Percentiles rank a stretch among this genome's conserved stretches.
Evolutionary conservation across 495 filamentous ascomycete genomes (phyloP).

Genomic region (Lepidopterella palustris): DNA sequence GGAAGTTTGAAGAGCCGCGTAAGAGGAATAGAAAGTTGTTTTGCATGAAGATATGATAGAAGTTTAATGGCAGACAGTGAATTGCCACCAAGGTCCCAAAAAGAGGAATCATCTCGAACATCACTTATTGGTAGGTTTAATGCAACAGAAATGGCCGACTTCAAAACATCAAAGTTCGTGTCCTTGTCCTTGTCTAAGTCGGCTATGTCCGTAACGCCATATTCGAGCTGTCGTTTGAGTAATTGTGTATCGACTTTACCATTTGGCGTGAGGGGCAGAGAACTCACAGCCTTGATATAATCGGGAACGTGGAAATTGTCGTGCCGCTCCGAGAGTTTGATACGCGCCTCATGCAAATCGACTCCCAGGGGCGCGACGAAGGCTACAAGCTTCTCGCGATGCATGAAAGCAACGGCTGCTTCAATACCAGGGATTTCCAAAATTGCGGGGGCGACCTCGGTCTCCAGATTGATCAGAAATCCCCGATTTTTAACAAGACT

Average conservation of each 20-base stretch:
- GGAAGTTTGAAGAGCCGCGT: not conserved
- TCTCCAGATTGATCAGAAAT: conserved; percentile 11
- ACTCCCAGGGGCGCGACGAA: not conserved
- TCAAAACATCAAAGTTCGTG: not conserved
- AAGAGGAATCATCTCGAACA: not conserved
- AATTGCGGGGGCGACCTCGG: conserved; percentile 9
- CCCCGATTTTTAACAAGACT: conserved; percentile 24
- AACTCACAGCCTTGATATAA: not conserved
- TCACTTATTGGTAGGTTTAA: not conserved
- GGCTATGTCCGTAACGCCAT: not conserved
- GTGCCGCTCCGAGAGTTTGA: not conserved
- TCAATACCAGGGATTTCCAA: not conserved
- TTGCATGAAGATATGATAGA: conserved; percentile 3
- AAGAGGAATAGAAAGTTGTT: not conserved
- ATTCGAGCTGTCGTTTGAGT: not conserved
- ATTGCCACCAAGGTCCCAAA: conserved; percentile 16
- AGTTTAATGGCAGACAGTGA: conserved; percentile 9
- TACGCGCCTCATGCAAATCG: not conserved
- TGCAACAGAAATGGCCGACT: not conserved
- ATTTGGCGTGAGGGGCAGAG: conserved; percentile 3
- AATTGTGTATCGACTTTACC: conserved; percentile 9
- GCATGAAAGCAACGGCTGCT: conserved; percentile 9
- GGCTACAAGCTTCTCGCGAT: conserved; percentile 1
- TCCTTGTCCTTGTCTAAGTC: not conserved
- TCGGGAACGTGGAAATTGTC: conserved; percentile 11